A percentile compares a stretch with the other conserved stretches of the same genome.
These are phyloP conservation scores for Lipomyces yamanashiensis DNA, from an alignment of 805 yeast genomes.

Conservation along the genomic window DNA sequence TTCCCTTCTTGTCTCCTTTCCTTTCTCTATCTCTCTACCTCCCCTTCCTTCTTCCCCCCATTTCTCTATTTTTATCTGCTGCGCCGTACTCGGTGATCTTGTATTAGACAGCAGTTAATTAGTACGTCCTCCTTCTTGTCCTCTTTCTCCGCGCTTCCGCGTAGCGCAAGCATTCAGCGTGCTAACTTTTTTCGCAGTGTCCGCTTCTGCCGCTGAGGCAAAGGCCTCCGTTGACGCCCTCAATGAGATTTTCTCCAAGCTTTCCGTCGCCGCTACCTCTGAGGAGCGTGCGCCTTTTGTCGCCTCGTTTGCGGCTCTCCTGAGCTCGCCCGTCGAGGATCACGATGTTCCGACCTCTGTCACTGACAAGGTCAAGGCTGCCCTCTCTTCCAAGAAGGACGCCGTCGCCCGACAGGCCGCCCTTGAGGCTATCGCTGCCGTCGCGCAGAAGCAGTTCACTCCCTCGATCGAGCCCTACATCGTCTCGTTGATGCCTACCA, in stretches of 20 bases:
- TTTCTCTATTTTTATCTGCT: constrained; percentile 11
- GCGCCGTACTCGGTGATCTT: constrained; percentile 7
- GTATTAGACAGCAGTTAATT: constrained; percentile 3
- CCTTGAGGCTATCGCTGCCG: constrained; percentile 80
- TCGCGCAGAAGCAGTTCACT: constrained; percentile 74
- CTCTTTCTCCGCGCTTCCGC: background rate
- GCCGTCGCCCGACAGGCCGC: constrained; percentile 69
- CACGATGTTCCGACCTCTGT: constrained; percentile 95
- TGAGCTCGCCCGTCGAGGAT: constrained; percentile 96
- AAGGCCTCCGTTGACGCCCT: constrained; percentile 64
- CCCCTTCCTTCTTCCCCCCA: constrained; percentile 9
- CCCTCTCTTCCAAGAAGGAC: constrained; percentile 82
- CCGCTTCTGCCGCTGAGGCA: constrained; percentile 35
- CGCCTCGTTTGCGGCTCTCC: constrained; percentile 85
- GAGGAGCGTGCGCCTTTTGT: constrained; percentile 88
- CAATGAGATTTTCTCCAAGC: constrained; percentile 89
- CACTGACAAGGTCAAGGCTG: constrained; percentile 74
- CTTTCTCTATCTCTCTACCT: constrained; percentile 6
- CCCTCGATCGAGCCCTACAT: constrained; percentile 97
- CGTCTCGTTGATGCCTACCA: constrained; percentile 72
- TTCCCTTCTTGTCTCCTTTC: background rate
- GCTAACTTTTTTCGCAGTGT: background rate
- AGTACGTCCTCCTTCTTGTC: background rate
- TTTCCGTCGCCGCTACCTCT: constrained; percentile 77
- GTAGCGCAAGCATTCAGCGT: background rate